Percentiles rank a stretch among this genome's conserved stretches.
These are phyloP conservation scores for Botryobasidium botryosum DNA, from an alignment of 768 basidiomycete species.

Conservation along the genomic window DNA sequence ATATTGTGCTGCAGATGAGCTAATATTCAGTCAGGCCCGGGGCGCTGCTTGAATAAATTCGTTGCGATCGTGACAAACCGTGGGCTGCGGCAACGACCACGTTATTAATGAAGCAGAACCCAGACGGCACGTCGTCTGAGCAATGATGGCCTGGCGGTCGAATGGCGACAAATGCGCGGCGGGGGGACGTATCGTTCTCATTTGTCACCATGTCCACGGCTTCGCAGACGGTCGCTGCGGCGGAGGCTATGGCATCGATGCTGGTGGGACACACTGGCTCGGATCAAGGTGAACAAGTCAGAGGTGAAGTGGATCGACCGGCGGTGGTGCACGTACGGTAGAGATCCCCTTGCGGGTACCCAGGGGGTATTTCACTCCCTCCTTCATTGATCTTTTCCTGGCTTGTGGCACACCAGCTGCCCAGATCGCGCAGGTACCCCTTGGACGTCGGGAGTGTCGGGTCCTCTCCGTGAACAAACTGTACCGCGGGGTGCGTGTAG, in stretches of 20 bases:
- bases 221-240: slow-evolving; percentile 70
- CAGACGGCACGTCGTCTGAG: slow-evolving; percentile 73
- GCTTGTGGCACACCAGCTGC: slow-evolving; percentile 42
- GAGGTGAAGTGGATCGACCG: slow-evolving; percentile 1
- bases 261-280: slow-evolving; percentile 58
- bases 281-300: not conserved
- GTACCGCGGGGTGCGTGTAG: slow-evolving; percentile 43
- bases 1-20: slow-evolving; percentile 69
- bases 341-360: slow-evolving; percentile 59
- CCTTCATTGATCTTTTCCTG: slow-evolving; percentile 40
- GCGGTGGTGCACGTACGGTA: slow-evolving; percentile 39
- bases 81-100: slow-evolving; percentile 81
- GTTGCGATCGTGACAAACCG: slow-evolving; percentile 28
- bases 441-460: slow-evolving; percentile 32
- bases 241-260: slow-evolving; percentile 61
- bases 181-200: too few relatives aligned
- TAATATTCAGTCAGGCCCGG: too few relatives aligned
- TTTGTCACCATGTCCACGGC: slow-evolving; percentile 58
- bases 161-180: slow-evolving; percentile 70
- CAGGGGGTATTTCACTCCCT: slow-evolving; percentile 59
- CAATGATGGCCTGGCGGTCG: slow-evolving; percentile 93
- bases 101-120: slow-evolving; percentile 95
- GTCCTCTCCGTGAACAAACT: slow-evolving; percentile 50
- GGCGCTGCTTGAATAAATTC: too few relatives aligned
- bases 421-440: slow-evolving; percentile 42